phyloP scores from a whole-genome alignment of 257 asterid genomes.

The Solanum bukasovii region DNA sequence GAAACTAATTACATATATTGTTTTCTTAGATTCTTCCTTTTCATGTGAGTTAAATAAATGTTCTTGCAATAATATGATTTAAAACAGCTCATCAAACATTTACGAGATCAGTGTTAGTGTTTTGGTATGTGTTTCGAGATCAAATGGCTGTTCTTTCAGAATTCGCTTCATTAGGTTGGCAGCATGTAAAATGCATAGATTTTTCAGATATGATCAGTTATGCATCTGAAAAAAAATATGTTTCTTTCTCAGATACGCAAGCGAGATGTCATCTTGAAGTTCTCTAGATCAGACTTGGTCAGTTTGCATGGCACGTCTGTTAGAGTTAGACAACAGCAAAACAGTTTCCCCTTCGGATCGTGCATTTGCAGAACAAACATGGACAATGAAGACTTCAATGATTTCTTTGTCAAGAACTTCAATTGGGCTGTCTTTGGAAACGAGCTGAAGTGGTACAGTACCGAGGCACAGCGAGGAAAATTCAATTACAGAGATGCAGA shows the following conservation, averaged over 20 bases:
- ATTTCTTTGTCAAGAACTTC: constrained; percentile 67
- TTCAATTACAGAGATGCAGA: constrained; percentile 79
- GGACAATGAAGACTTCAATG: constrained; percentile 67
- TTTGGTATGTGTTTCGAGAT: background rate
- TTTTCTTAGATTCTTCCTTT: background rate
- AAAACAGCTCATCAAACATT: background rate
- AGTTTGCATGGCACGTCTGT: constrained; percentile 32
- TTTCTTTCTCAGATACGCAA: constrained; percentile 55
- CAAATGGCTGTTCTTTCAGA: background rate
- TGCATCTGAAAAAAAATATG: background rate
- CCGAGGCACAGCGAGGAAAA: constrained; percentile 71
- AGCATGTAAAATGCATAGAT: background rate
- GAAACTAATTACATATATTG: background rate
- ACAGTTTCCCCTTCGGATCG: constrained; percentile 78
- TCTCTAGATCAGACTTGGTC: constrained; percentile 34
- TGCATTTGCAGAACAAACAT: constrained; percentile 54
- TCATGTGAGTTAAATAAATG: background rate
- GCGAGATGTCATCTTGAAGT: constrained; percentile 61
- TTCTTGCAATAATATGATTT: background rate
- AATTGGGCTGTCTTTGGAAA: constrained; percentile 92
- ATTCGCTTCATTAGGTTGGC: background rate
- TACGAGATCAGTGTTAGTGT: background rate
- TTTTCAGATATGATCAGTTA: background rate
- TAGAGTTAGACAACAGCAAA: constrained; percentile 56
- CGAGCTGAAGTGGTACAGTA: constrained; percentile 92